Evolutionary conservation across 345 rosid genomes (phyloP), one percentile per base, ranked within the genome.

Genomic region (Linum tenue): DNA sequence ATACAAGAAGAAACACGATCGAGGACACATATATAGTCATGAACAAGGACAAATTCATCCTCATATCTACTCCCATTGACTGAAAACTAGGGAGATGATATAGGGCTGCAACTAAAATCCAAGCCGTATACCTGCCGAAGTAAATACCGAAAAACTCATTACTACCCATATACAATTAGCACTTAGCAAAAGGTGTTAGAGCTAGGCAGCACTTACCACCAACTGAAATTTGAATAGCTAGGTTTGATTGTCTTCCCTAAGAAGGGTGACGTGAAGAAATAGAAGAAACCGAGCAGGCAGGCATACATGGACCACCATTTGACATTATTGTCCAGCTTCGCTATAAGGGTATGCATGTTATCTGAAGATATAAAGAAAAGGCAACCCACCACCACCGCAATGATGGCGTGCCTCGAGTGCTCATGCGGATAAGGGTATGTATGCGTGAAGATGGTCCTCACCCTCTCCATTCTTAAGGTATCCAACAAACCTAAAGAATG

Each of bases 291-390:
- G 55, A 94, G 91, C 80, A 94, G 70, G 67, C 99, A 94, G 10
- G 86, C 99, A 83, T 94, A 94, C 95, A 94, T 94, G 55, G 97
- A 88, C 99, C 97, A 94, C 99, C 99, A 94, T 73, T 94, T 94
- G 69, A 94, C 68, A 72, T 88, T 88, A 39, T 78, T 84, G 72
- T 88, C 92, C 70, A 94, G 81, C 82, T 94, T 94, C 55, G 88
- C 99, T 40, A 94, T 73, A 62, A 94, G 92, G 17, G 97, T 94
- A 66, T 85, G 99, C 84, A 94, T 90, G 76, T 94, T 94, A 72
- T 94, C 99, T 0, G 96, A 90, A 3, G 99, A 94, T 69, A 94
- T 94, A 76, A 94, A 94, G 75, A 94, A 94, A 62, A 94, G 75
- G 77, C 99, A 94, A 70, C 97, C 99, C 57, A 86, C 85, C 39